Evolutionary conservation across 2,329 filamentous ascomycete species (phyloP), one percentile per base, ranked within the genome.

Genomic region (Ceratocystis diversiconidia): DNA sequence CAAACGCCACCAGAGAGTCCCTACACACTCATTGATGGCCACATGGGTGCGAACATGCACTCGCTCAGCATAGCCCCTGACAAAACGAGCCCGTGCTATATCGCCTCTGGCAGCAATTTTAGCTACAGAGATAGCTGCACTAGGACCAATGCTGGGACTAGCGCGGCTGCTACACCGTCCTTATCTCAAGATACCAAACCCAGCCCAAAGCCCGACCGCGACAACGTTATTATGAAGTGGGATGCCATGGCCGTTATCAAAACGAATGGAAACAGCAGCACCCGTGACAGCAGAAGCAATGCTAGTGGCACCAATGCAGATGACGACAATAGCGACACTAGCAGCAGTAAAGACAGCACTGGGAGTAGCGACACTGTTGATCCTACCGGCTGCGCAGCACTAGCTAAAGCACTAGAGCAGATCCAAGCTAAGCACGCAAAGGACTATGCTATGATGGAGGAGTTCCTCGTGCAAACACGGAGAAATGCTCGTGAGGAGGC

Each of bases 381-480:
- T 3, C 8, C 19, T 6, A 4, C 48, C 22, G 2, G 30, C 8
- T n/a, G 15, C 32, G 15, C 25, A n/a, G 17, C 55, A 8, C 28
- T 59, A n/a, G 17, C 28, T 1, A n/a, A 36, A 30, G 5, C 28
- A 8, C 15, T 59, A 15, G 28, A 59, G 28, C 25, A 36, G 28
- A 30, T 59, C 3, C 55, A 36, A 3, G 55, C 55, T 1, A 12
- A 32, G 7, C 55, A 59, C 28, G 28, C 25, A n/a, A 36, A 36
- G 55, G 55, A 59, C 55, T 59, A 32, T 36, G 55, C 55, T 28
- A 59, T 59, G 28, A 59, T 59, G 25, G 55, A 59, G 28, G 25
- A 59, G 55, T 59, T 59, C 55, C 28, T 59, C 1, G 28, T 59
- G 55, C 25, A 59, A n/a, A 59, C 55, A 8, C 55, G 17, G 3